A percentile compares a stretch with the other conserved stretches of the same genome.
phyloP scores from a whole-genome alignment of 2,329 filamentous ascomycete genomes.

The Neofusicoccum kwambonambiense region DNA sequence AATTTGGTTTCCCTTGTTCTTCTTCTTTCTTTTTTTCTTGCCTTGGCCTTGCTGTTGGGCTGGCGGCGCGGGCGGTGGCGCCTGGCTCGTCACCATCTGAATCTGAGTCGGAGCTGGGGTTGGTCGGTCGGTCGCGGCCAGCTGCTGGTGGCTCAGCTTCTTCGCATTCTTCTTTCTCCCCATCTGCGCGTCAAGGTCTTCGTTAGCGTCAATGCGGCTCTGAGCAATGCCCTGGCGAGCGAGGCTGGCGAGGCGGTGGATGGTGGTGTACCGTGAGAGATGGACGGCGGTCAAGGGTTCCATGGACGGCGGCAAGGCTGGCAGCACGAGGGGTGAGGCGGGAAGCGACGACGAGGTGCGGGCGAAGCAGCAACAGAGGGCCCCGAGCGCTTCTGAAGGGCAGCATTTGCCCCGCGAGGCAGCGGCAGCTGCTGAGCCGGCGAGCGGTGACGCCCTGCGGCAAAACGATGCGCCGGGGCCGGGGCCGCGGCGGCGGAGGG shows the following conservation, averaged over 20 bases:
- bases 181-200: slow-evolving; percentile 1
- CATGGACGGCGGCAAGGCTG: slow-evolving; percentile 12
- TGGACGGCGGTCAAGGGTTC: not conserved
- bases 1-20: not conserved
- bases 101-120: not conserved
- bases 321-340: not conserved
- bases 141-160: not conserved
- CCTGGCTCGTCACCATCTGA: not conserved
- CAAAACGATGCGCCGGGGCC: not conserved
- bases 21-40: not conserved
- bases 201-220: not conserved
- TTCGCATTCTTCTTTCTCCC: slow-evolving; percentile 15
- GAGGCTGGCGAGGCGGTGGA: not conserved
- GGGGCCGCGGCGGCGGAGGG: not conserved
- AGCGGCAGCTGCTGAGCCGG: not conserved
- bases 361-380: not conserved
- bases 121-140: not conserved
- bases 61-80: not conserved
- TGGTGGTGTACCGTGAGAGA: slow-evolving; percentile 2
- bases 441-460: not conserved
- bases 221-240: not conserved
- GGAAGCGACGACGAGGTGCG: not conserved
- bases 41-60: not conserved
- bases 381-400: not conserved
- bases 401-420: not conserved